Evolutionary conservation across 2,329 filamentous ascomycete genomes (phyloP).

Genomic region (Pseudogymnoascus pannorum): DNA sequence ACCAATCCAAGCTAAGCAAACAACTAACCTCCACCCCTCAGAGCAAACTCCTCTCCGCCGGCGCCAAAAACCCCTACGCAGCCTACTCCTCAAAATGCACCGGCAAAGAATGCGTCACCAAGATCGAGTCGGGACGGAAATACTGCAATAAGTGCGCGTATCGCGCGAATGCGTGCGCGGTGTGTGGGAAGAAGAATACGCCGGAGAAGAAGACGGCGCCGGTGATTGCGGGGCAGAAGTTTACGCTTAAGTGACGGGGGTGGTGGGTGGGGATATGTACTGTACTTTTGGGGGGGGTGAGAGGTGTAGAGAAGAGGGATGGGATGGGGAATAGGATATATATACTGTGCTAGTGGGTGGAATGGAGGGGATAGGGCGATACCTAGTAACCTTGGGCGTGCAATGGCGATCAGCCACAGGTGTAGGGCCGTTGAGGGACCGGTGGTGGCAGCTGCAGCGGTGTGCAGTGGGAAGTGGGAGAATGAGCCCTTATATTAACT

Average conservation of each 20-base stretch:
- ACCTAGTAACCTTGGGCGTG: too few species aligned
- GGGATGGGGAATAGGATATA: too few species aligned
- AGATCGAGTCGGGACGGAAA: constrained; percentile 53
- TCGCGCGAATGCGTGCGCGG: constrained; percentile 53
- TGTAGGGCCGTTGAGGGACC: not conserved
- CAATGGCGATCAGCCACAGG: not conserved
- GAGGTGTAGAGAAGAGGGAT: not conserved
- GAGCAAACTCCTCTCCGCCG: constrained; percentile 58
- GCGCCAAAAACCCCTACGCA: constrained; percentile 59
- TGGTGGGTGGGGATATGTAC: not conserved
- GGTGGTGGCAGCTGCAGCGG: not conserved
- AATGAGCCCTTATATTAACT: not conserved
- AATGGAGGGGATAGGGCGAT: too few species aligned
- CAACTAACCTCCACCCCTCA: constrained; percentile 22
- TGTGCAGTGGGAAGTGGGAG: not conserved
- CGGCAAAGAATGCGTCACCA: constrained; percentile 53
- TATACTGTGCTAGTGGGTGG: too few species aligned
- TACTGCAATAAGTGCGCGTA: constrained; percentile 58
- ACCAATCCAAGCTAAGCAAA: not conserved
- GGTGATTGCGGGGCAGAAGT: constrained; percentile 53
- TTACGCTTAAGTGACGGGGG: constrained; percentile 47
- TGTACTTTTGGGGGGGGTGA: not conserved
- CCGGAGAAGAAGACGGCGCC: constrained; percentile 44
- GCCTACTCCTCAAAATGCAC: constrained; percentile 55
- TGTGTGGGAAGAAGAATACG: constrained; percentile 55